A percentile compares a stretch with the other conserved stretches of the same genome.
These are phyloP conservation scores for Drosera capensis DNA, from an alignment of 148 eudicot genomes.

Conservation along the genomic window DNA sequence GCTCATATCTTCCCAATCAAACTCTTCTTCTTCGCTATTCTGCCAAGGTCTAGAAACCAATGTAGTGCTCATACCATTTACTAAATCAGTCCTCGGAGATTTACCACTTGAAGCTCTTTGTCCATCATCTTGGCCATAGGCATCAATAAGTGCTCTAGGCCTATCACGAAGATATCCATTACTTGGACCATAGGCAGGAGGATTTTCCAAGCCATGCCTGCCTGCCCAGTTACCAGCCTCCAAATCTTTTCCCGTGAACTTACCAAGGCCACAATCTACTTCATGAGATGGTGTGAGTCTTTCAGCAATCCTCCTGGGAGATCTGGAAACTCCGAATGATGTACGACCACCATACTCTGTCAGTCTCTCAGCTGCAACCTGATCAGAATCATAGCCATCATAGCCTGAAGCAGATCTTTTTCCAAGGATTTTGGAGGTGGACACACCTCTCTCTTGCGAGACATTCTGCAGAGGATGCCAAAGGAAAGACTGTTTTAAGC, in stretches of 20 bases:
- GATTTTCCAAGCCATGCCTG: slow-evolving; percentile 22
- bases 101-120: slow-evolving; percentile 22
- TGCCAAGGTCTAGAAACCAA: slow-evolving; percentile 42
- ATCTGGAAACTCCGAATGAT: slow-evolving; percentile 22
- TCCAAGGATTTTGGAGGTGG: slow-evolving; percentile 19
- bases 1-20: slow-evolving; percentile 75
- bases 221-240: slow-evolving; percentile 31
- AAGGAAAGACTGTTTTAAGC: no score
- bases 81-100: slow-evolving; percentile 17
- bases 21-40: slow-evolving; percentile 80
- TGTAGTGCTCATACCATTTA: slow-evolving; percentile 26
- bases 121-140: slow-evolving; percentile 71
- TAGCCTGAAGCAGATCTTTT: slow-evolving; percentile 21
- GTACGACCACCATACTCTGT: slow-evolving; percentile 28
- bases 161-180: slow-evolving; percentile 47
- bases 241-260: slow-evolving; percentile 33
- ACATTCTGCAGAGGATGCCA: slow-evolving; percentile 19
- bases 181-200: slow-evolving; percentile 7
- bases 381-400: slow-evolving; percentile 42
- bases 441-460: slow-evolving; percentile 26
- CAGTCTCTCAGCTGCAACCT: slow-evolving; percentile 26
- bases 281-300: slow-evolving; percentile 29
- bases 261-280: slow-evolving; percentile 23
- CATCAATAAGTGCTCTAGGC: slow-evolving; percentile 80
- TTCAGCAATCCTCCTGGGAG: slow-evolving; percentile 35